Base-by-base conservation (phyloP, 208 protist species). In the Novymonas esmeraldas region DNA sequence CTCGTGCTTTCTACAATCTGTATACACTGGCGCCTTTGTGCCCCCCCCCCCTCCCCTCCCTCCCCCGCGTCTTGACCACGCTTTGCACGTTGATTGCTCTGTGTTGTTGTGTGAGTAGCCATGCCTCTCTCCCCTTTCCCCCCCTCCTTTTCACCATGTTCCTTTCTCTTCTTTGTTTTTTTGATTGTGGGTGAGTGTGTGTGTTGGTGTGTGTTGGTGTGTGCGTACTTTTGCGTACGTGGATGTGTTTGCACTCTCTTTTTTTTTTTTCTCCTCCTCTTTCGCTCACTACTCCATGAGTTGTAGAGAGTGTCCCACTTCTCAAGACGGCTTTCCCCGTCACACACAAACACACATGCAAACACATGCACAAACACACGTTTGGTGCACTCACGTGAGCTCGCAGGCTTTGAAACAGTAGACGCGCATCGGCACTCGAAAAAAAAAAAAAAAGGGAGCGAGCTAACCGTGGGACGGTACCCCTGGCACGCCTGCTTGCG, bases 261-360 rank as follows among this genome's bases (percentile, higher is more conserved):
- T 18, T 63, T 31, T 52, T 48, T 64, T 62, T 29, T 61, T 52
- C 22, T 54, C 26, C 34, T 60, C 26, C 45, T 63, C 16, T 52
- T 58, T 54, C 4, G 16, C 34, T 50, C 6, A 39, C 20, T 2
- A 46, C n/a, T n/a, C n/a, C n/a, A n/a, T n/a, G n/a, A n/a, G n/a
- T n/a, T n/a, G n/a, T n/a, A n/a, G n/a, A n/a, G n/a, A n/a, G n/a
- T n/a, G n/a, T n/a, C n/a, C n/a, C n/a, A n/a, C n/a, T n/a, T n/a
- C n/a, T n/a, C n/a, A n/a, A n/a, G n/a, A n/a, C n/a, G n/a, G n/a
- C n/a, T n/a, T n/a, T n/a, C n/a, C n/a, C n/a, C n/a, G 16, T 42
- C 31, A 36, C 3, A 45, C 51, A 60, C 41, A 10, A 29, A 1
- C 0, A 5, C 16, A 38, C 2, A 36, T 16, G 34, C 33, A 42